Percentiles rank a stretch among this genome's conserved stretches.
These are phyloP conservation scores for Fusarium lyarnte DNA, from an alignment of 2,329 filamentous ascomycete genomes.

Conservation along the genomic window DNA sequence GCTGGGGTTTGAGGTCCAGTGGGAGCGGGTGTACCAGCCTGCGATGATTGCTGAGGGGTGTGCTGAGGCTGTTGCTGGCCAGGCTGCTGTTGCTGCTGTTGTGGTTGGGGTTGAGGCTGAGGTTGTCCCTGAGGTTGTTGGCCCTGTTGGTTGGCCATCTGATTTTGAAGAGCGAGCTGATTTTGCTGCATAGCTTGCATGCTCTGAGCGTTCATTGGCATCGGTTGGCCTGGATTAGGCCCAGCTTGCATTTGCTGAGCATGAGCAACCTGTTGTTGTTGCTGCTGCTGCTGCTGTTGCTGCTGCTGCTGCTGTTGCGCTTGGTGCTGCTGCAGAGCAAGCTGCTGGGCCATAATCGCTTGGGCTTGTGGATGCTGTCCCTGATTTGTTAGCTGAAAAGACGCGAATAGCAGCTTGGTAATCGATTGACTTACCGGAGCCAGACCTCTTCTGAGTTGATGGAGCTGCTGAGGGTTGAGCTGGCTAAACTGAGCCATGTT, in stretches of 20 bases:
- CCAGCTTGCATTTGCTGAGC: slow-evolving; percentile 53
- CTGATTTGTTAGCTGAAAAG: slow-evolving; percentile 34
- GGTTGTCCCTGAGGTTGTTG: slow-evolving; percentile 43
- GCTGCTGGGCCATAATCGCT: slow-evolving; percentile 55
- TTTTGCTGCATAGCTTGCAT: slow-evolving; percentile 57
- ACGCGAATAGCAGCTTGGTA: neutral
- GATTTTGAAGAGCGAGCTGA: slow-evolving; percentile 49
- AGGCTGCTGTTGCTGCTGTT: slow-evolving; percentile 45
- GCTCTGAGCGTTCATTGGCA: slow-evolving; percentile 59
- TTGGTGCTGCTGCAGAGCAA: slow-evolving; percentile 47
- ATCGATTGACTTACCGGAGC: slow-evolving; percentile 51
- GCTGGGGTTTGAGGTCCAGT: slow-evolving; percentile 59
- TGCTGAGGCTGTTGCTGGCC: slow-evolving; percentile 56
- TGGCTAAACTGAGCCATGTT: slow-evolving; percentile 60
- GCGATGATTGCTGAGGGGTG: slow-evolving; percentile 56
- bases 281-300: slow-evolving; percentile 46
- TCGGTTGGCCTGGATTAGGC: slow-evolving; percentile 57
- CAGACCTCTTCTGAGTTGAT: slow-evolving; percentile 57
- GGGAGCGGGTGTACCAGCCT: slow-evolving; percentile 54
- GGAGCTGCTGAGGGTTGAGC: slow-evolving; percentile 62
- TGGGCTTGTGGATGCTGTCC: slow-evolving; percentile 47
- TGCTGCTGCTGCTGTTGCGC: slow-evolving; percentile 45
- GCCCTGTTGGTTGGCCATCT: slow-evolving; percentile 45
- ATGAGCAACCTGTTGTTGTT: slow-evolving; percentile 50
- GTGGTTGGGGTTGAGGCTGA: slow-evolving; percentile 41